Evolutionary conservation across 495 filamentous ascomycete genomes (phyloP), one percentile per base, ranked within the genome.

Genomic region (Hyphodiscus hymeniophilus): DNA sequence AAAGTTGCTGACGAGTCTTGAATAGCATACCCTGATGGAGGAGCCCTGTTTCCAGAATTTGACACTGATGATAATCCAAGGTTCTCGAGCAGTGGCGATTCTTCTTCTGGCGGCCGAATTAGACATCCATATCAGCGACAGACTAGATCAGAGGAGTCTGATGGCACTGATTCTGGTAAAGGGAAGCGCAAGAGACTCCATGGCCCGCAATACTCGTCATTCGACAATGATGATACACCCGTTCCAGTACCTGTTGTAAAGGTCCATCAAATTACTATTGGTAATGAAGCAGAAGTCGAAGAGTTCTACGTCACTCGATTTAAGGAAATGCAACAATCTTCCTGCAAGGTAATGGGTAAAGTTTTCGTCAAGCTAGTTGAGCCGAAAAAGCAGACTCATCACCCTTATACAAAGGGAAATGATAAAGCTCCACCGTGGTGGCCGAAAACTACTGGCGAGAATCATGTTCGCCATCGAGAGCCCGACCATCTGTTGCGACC

Each of bases 321-420:
- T 51, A 75, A 76, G 45, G 72, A 71, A 23, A 67, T 87, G 43
- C 85, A 90, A 56, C 87, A 94, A 58, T 73, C 77, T 6, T 77
- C 81, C 40, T 84, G 83, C 63, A 85, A 87, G 55, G 64, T 76
- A 15, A 77, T 94, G 26, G 77, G 77, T 7, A 94, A 91, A 61
- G 81, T 75, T 3, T 90, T 88, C 65, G 82, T 95, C 54, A 89
- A 85, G 57, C 72, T 80, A 13, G 82, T 94, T 2, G 85, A 89
- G 42, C 85, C 89, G 0, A 87, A 85, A 51, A 96, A 96, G 62
- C 88, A 94, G 60, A 80, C 82, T 0, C 81, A 74, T 36, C 80
- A 85, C 53, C 90, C 90, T 0, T 96, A 95, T 62, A 89, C 84
- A 20, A 73, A 77, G 15, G 74, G 81, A 2, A 72, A 84, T 34